Conservation (phyloP, 352 stramenopile genomes). For the Globisporangium sylvaticum region DNA sequence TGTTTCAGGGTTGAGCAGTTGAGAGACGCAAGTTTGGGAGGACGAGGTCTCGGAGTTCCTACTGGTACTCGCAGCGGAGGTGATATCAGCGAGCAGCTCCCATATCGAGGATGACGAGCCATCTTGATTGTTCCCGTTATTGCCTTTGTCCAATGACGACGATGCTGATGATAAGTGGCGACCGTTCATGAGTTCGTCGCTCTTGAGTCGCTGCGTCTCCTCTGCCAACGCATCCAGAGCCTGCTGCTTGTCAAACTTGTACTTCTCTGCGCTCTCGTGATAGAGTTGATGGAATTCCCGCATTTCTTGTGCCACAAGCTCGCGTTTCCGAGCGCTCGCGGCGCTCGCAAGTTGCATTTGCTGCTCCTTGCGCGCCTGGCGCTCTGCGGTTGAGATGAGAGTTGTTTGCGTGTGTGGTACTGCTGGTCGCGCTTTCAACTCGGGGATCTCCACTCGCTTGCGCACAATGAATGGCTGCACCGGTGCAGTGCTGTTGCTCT, state of each 20-base stretch:
- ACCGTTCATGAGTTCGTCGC: neutral
- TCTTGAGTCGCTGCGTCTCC: conserved; percentile 6
- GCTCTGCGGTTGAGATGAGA: neutral
- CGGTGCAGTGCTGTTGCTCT: neutral
- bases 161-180: neutral
- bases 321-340: conserved; percentile 14
- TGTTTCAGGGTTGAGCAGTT: conserved; percentile 2
- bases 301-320: conserved; percentile 15
- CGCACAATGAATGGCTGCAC: neutral
- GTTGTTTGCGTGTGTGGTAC: neutral
- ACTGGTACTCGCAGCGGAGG: neutral
- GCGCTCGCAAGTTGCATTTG: neutral
- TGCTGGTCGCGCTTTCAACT: neutral
- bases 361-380: neutral
- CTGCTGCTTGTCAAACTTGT: conserved; percentile 17
- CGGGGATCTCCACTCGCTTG: neutral
- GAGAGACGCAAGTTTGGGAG: conserved; percentile 9
- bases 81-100: conserved; percentile 20
- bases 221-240: conserved; percentile 4
- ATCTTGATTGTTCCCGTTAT: neutral
- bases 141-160: neutral
- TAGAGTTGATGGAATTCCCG: conserved; percentile 21
- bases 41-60: neutral
- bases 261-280: conserved; percentile 15
- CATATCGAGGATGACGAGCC: conserved; percentile 17